Percentiles rank a stretch among this genome's conserved stretches.
These are phyloP conservation scores for Litchi chinensis DNA, from an alignment of 345 rosid species.

Conservation along the genomic window DNA sequence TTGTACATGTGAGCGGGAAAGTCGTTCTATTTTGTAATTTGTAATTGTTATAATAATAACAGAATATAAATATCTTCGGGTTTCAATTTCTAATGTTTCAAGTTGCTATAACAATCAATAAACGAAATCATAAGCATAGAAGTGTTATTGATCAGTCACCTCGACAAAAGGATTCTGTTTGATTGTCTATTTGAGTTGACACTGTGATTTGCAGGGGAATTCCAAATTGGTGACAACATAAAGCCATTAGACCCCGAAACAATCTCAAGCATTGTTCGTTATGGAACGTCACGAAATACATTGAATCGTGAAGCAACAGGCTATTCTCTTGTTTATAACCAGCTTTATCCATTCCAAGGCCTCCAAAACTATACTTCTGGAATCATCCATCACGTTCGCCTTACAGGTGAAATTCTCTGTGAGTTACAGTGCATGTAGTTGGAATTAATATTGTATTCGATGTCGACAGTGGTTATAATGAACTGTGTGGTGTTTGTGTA, in stretches of 20 bases:
- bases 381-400: conserved; percentile 81
- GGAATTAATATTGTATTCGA: not conserved
- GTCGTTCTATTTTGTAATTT: not conserved
- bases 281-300: conserved; percentile 33
- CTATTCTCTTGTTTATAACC: conserved; percentile 65
- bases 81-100: not conserved
- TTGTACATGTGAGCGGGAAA: not conserved
- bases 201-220: conserved; percentile 51
- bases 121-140: not conserved
- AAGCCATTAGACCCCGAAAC: conserved; percentile 52
- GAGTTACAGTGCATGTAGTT: not conserved
- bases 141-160: not conserved
- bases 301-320: conserved; percentile 47
- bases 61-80: not conserved
- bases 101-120: not conserved
- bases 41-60: not conserved
- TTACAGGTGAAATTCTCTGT: conserved; percentile 41
- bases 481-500: not conserved
- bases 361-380: conserved; percentile 81
- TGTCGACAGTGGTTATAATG: not conserved
- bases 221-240: conserved; percentile 50
- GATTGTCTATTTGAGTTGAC: not conserved
- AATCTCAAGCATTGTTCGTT: conserved; percentile 71
- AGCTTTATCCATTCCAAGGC: conserved; percentile 62
- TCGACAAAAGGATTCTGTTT: not conserved